phyloP scores from a whole-genome alignment of 306 rosid genomes.

The Rosa lucieae region DNA sequence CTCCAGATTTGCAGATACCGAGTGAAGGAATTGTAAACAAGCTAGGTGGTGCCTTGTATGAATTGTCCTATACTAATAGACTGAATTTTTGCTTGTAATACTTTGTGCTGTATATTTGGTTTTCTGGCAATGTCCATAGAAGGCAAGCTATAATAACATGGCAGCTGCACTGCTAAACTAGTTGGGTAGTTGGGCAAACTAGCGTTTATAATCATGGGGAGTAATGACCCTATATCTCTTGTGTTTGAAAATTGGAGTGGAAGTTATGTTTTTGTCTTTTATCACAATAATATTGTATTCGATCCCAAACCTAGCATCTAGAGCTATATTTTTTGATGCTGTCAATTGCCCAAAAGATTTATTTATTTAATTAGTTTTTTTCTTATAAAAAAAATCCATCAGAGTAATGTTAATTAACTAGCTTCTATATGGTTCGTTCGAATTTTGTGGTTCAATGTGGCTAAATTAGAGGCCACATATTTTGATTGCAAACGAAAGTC shows the following conservation, averaged over 20 bases:
- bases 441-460: background rate
- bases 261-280: background rate
- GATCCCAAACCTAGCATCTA: too few relatives aligned
- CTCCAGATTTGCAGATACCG: slow-evolving; percentile 33
- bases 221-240: background rate
- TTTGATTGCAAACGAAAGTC: background rate
- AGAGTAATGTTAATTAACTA: background rate
- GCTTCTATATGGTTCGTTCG: background rate
- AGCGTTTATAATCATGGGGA: background rate
- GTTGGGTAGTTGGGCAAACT: background rate
- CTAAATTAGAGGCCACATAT: background rate
- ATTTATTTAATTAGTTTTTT: too few relatives aligned
- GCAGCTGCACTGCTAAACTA: background rate
- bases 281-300: background rate
- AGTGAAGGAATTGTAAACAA: background rate
- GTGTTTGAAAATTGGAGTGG: background rate
- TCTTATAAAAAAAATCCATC: background rate
- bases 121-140: background rate
- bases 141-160: background rate
- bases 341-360: too few relatives aligned
- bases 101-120: background rate
- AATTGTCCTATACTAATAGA: background rate
- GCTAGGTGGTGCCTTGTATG: background rate
- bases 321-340: too few relatives aligned
- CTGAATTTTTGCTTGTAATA: background rate